Evolutionary conservation across 129 eudicot genomes (phyloP).

Genomic region (Centaurea solstitialis): DNA sequence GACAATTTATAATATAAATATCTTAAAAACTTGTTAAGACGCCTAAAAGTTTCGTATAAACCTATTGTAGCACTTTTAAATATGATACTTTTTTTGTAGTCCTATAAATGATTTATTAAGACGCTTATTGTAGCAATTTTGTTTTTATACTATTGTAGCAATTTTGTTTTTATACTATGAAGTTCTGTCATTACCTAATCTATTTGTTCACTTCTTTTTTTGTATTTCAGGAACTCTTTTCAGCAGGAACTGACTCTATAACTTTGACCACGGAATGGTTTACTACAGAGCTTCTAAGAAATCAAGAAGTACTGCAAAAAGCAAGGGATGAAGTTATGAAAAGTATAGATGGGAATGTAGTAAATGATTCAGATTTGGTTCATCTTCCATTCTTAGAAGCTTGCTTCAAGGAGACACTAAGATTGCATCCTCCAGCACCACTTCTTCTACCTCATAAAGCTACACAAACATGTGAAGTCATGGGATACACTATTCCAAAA

Average conservation of each 20-base stretch:
- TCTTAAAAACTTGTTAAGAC: too few relatives aligned
- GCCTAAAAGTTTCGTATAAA: too few relatives aligned
- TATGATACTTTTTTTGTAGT: too few relatives aligned
- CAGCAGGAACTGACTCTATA: constrained; percentile 37
- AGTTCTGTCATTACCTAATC: too few relatives aligned
- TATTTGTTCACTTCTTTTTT: too few relatives aligned
- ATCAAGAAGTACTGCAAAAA: constrained; percentile 23
- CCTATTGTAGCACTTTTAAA: too few relatives aligned
- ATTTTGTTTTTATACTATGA: too few relatives aligned
- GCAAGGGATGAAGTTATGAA: constrained; percentile 28
- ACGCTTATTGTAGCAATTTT: too few relatives aligned
- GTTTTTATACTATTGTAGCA: too few relatives aligned
- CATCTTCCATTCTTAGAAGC: constrained; percentile 37
- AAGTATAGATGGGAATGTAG: constrained; percentile 6
- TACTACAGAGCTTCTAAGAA: constrained; percentile 32
- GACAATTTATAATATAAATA: too few relatives aligned
- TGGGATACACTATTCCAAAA: constrained; percentile 40
- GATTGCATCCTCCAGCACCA: constrained; percentile 51
- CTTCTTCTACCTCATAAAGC: constrained; percentile 36
- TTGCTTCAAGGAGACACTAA: constrained; percentile 38
- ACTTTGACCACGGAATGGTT: constrained; percentile 35
- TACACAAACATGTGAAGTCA: constrained; percentile 24
- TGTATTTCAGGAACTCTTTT: constrained; percentile 27
- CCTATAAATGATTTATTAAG: too few relatives aligned
- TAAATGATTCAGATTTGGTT: constrained; percentile 34